These are phyloP conservation scores for Ophiostoma montium DNA, from an alignment of 2,329 filamentous ascomycete genomes.

Conservation along the genomic window DNA sequence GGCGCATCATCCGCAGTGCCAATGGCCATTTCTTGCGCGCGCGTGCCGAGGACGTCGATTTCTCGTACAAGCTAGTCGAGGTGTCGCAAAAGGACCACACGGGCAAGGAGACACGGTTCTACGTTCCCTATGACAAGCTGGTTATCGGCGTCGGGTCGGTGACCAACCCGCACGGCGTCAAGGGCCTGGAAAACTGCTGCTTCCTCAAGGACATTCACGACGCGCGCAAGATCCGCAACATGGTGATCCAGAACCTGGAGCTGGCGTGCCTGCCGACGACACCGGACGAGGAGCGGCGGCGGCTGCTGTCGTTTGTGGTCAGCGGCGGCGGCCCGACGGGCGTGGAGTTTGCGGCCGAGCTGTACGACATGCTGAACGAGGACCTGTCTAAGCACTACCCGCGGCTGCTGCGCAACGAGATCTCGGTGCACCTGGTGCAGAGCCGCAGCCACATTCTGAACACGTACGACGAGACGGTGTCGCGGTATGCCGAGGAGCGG, in stretches of 20 bases:
- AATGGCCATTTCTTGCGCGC: slow-evolving; percentile 84
- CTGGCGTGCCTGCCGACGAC: slow-evolving; percentile 87
- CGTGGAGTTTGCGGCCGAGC: slow-evolving; percentile 92
- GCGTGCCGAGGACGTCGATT: slow-evolving; percentile 76
- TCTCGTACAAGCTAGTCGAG: slow-evolving; percentile 82
- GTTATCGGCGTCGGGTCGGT: slow-evolving; percentile 83
- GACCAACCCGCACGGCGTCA: slow-evolving; percentile 91
- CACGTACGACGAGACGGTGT: slow-evolving; percentile 92
- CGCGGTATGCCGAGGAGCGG: slow-evolving; percentile 77
- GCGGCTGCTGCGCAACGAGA: slow-evolving; percentile 83
- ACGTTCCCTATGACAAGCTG: slow-evolving; percentile 94
- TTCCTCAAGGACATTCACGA: slow-evolving; percentile 95
- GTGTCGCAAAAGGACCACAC: slow-evolving; percentile 56
- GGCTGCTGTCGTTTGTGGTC: slow-evolving; percentile 88
- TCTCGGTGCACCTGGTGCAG: slow-evolving; percentile 94
- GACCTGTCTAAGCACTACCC: slow-evolving; percentile 77
- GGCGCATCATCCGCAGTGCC: slow-evolving; percentile 64
- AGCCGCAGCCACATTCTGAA: slow-evolving; percentile 91
- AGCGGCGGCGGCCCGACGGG: slow-evolving; percentile 92
- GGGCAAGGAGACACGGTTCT: slow-evolving; percentile 70
- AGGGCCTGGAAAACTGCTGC: slow-evolving; percentile 82
- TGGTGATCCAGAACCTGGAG: slow-evolving; percentile 80
- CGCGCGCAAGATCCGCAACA: slow-evolving; percentile 76
- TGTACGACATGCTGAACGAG: slow-evolving; percentile 93
- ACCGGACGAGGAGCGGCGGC: slow-evolving; percentile 68